Conservation (phyloP, 2,329 filamentous ascomycete species). For the Sphaerulina musiva region DNA sequence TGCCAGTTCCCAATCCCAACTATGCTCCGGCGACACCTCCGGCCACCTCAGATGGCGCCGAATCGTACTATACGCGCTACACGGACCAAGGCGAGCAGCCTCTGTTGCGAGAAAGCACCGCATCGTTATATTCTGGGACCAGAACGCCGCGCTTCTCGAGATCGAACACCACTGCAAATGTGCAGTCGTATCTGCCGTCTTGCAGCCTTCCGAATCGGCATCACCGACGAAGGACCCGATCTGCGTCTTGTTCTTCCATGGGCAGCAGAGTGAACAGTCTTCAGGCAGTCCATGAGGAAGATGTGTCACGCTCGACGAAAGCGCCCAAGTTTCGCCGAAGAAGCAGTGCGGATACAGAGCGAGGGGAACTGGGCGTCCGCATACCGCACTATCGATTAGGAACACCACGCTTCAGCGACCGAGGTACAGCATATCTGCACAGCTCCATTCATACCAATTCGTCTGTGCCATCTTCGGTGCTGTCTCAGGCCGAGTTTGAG, state of each 20-base stretch:
- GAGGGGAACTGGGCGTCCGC: slow-evolving; percentile 26
- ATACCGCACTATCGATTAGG: slow-evolving; percentile 83
- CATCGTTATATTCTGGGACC: slow-evolving; percentile 18
- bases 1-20: slow-evolving; percentile 17
- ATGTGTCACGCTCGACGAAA: slow-evolving; percentile 14
- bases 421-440: slow-evolving; percentile 69
- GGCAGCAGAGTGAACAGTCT: slow-evolving; percentile 20
- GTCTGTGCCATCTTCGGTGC: slow-evolving; percentile 55
- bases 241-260: slow-evolving; percentile 64
- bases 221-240: slow-evolving; percentile 43
- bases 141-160: slow-evolving; percentile 24
- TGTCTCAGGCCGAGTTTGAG: slow-evolving; percentile 41
- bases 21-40: slow-evolving; percentile 29
- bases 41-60: slow-evolving; percentile 21
- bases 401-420: slow-evolving; percentile 69
- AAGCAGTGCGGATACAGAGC: slow-evolving; percentile 26
- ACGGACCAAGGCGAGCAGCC: slow-evolving; percentile 13
- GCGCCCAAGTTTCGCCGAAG: slow-evolving; percentile 18
- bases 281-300: background rate
- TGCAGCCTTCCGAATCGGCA: slow-evolving; percentile 21
- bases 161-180: slow-evolving; percentile 7
- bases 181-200: slow-evolving; percentile 3
- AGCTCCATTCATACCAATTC: slow-evolving; percentile 70
- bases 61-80: slow-evolving; percentile 13
- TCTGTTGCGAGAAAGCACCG: slow-evolving; percentile 18